Evolutionary conservation across 306 rosid genomes (phyloP), one percentile per base, ranked within the genome.

Genomic region (Cucurbita pepo): DNA sequence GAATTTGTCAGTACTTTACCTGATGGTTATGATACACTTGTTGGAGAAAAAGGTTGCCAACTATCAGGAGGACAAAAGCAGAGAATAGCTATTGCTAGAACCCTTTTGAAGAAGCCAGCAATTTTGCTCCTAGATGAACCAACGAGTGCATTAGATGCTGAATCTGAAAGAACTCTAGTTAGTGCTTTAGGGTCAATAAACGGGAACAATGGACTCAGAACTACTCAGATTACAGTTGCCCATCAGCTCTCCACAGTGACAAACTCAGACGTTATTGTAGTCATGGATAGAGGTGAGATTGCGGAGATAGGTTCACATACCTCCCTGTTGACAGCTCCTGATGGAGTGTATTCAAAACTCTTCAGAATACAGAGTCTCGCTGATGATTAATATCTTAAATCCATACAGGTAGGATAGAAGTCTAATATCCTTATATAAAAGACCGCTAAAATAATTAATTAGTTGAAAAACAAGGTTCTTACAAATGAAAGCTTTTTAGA

Each of bases 1-100:
- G 96, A 86, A 75, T 91, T 91, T 79, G 76, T 88, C 40, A 83
- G 96, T 74, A 82, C 69, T 67, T 79, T 91, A 56, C 97, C 97
- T 40, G 80, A 89, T 71, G 94, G 94, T 65, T 89, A 88, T 72
- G 77, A 83, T 78, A 91, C 94, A 18, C 79, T 85, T 37, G 96
- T 89, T 78, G 96, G 94, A 67, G 89, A 91, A 74, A 89, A 80
- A 79, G 97, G 96, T 4, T 86, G 96, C 76, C 96, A 91, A 82
- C 91, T 91, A 60, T 91, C 97, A 43, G 94, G 97, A 45, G 97
- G 96, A 72, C 97, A 91, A 77, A 91, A 89, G 83, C 97, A 91
- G 76, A 89, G 97, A 86, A 82, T 89, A 78, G 97, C 91, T 75
- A 91, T 88, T 71, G 90, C 96, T 60, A 89, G 96, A 85, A 83